Percentiles rank a stretch among this genome's conserved stretches.
phyloP scores from a whole-genome alignment of 352 stramenopile genomes.

The Stramenopiles sp. region DNA sequence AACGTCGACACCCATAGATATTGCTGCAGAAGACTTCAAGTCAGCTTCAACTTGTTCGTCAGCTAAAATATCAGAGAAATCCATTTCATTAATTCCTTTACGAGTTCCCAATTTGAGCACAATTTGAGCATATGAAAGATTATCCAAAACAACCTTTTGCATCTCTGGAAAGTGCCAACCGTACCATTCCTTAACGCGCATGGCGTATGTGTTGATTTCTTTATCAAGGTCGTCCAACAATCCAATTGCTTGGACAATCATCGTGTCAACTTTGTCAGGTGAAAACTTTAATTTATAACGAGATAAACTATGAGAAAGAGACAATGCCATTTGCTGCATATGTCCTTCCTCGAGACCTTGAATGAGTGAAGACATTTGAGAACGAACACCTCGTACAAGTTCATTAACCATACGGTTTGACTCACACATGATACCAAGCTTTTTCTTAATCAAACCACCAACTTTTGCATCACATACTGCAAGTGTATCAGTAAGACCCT shows the following conservation, averaged over 20 bases:
- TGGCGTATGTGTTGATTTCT: constrained; percentile 99
- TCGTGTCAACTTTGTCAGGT: constrained; percentile 97
- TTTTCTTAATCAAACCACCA: constrained; percentile 82
- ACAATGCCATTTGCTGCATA: constrained; percentile 83
- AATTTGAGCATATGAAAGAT: constrained; percentile 77
- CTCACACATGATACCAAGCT: constrained; percentile 59
- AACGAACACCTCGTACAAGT: constrained; percentile 75
- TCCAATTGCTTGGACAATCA: constrained; percentile 98
- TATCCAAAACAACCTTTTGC: constrained; percentile 86
- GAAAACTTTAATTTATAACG: constrained; percentile 99
- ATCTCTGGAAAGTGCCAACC: constrained; percentile 83
- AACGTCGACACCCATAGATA: constrained; percentile 98
- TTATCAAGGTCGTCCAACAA: constrained; percentile 99
- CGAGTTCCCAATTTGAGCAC: constrained; percentile 68
- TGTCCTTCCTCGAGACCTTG: constrained; percentile 43
- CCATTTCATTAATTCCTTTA: constrained; percentile 51
- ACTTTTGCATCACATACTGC: constrained; percentile 84
- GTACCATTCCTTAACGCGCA: constrained; percentile 97
- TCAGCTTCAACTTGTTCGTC: constrained; percentile 58
- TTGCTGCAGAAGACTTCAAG: constrained; percentile 84
- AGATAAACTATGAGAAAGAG: constrained; percentile 83
- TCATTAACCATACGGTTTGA: constrained; percentile 61
- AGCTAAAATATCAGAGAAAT: constrained; percentile 45
- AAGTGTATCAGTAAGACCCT: constrained; percentile 75
- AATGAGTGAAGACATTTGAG: constrained; percentile 72